Conservation (phyloP, 2,329 filamentous ascomycete genomes). For the Nemania sp. region DNA sequence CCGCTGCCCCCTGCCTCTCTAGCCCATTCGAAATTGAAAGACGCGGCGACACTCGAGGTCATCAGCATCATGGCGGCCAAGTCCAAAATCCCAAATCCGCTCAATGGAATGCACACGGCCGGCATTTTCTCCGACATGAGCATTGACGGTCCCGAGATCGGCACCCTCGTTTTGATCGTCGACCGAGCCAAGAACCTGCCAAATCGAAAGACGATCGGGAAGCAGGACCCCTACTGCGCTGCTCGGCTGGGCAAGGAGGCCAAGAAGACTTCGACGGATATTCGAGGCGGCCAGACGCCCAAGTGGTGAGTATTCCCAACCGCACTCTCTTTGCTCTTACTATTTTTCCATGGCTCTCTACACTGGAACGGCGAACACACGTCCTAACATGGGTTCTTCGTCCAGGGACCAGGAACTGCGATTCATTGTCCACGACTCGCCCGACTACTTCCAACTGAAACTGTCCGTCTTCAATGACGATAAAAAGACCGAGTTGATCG, state of each 20-base stretch:
- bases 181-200: slow-evolving; percentile 97
- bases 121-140: slow-evolving; percentile 95
- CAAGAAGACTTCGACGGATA: slow-evolving; percentile 94
- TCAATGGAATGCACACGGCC: slow-evolving; percentile 76
- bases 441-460: slow-evolving; percentile 95
- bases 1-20: too few species aligned
- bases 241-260: slow-evolving; percentile 93
- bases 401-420: slow-evolving; percentile 94
- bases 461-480: slow-evolving; percentile 97
- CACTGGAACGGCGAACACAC: neutral
- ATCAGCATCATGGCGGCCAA: slow-evolving; percentile 54
- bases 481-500: slow-evolving; percentile 95
- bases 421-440: slow-evolving; percentile 93
- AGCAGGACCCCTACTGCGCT: slow-evolving; percentile 97
- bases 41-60: neutral
- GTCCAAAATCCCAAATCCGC: slow-evolving; percentile 54
- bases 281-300: slow-evolving; percentile 92
- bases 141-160: slow-evolving; percentile 89
- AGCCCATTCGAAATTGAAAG: slow-evolving; percentile 6
- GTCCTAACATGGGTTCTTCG: slow-evolving; percentile 28
- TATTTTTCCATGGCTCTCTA: too few species aligned
- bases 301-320: slow-evolving; percentile 70
- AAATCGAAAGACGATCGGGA: slow-evolving; percentile 95
- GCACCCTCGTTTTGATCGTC: slow-evolving; percentile 87
- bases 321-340: too few species aligned